Evolutionary conservation across 495 filamentous ascomycete genomes (phyloP), one percentile per base, ranked within the genome.

Genomic region (Neurospora pannonica): DNA sequence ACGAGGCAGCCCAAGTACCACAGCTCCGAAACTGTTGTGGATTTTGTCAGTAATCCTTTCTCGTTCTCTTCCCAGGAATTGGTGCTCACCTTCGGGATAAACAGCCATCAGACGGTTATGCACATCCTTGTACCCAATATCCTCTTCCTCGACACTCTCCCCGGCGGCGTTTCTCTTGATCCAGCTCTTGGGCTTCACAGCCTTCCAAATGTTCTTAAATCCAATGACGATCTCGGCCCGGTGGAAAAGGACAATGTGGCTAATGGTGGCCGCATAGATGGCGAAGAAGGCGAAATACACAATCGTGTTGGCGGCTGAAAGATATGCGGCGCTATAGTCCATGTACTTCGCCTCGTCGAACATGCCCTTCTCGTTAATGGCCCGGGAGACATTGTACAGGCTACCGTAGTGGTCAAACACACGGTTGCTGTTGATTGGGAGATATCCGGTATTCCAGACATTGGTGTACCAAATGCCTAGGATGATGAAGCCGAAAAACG

Each of bases 261-360:
- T 78, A 5, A 85, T 74, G 17, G 81, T 81, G 37, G 83, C 78
- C 38, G 84, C 74, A 74, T 85, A 85, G 28, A 81, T 72, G 75
- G 77, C 81, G 28, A 86, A 86, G 76, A 82, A 86, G 74, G 82
- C 78, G 24, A 81, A 74, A 78, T 85, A 86, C 11, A 81, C 74
- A 5, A 74, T 70, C 6, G 82, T 62, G 75, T 81, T 82, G 28
- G 73, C 78, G 6, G 84, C 82, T 5, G 81, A 72, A 3, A 85
- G 75, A 75, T 82, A 85, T 3, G 82, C 78, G n/a, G 83, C 79
- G n/a, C 82, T 84, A 71, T 85, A 85, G 0, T 74, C 72, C 42
- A 77, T 71, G 74, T 85, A 85, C 70, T 81, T 82, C 2, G 31
- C 72, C 38, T 70, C 67, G 70, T 83, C 80, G 54, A 86, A 85